These are phyloP conservation scores for Tricholoma furcatifolium DNA, from an alignment of 768 basidiomycete species.

Conservation along the genomic window DNA sequence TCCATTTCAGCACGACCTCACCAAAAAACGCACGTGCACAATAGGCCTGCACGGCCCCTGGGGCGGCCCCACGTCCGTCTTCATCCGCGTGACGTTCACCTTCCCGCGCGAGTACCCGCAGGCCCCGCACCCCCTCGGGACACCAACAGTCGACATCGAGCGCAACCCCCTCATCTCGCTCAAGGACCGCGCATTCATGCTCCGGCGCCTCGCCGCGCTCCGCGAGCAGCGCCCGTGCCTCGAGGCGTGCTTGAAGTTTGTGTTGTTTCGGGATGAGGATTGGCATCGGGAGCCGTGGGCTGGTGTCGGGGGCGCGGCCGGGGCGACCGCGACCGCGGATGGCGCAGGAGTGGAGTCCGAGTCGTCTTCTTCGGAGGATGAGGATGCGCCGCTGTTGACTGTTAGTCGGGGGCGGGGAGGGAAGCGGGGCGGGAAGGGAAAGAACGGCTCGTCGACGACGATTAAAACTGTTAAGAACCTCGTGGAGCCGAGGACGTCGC, in stretches of 20 bases:
- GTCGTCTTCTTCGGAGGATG: constrained; percentile 57
- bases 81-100: constrained; percentile 84
- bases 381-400: constrained; percentile 28
- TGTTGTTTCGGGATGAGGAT: constrained; percentile 71
- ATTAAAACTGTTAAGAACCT: constrained; percentile 72
- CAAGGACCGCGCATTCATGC: constrained; percentile 73
- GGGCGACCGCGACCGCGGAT: no score
- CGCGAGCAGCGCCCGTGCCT: constrained; percentile 81
- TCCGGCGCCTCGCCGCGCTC: constrained; percentile 72
- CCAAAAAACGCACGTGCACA: constrained; percentile 77
- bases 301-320: no score
- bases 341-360: constrained; percentile 59
- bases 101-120: constrained; percentile 86
- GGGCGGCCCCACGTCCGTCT: constrained; percentile 83
- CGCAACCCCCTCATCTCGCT: constrained; percentile 78
- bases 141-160: constrained; percentile 79
- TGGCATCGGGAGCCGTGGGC: constrained; percentile 40
- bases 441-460: constrained; percentile 51
- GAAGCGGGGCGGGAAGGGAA: constrained; percentile 42
- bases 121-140: constrained; percentile 57
- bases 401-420: no score
- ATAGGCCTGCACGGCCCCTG: constrained; percentile 88
- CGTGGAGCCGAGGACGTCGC: constrained; percentile 82
- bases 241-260: constrained; percentile 78
- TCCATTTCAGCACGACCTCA: constrained; percentile 59